Percentiles rank a stretch among this genome's conserved stretches.
phyloP scores from a whole-genome alignment of 164 flowering plant species.

The Cinnamomum chago region DNA sequence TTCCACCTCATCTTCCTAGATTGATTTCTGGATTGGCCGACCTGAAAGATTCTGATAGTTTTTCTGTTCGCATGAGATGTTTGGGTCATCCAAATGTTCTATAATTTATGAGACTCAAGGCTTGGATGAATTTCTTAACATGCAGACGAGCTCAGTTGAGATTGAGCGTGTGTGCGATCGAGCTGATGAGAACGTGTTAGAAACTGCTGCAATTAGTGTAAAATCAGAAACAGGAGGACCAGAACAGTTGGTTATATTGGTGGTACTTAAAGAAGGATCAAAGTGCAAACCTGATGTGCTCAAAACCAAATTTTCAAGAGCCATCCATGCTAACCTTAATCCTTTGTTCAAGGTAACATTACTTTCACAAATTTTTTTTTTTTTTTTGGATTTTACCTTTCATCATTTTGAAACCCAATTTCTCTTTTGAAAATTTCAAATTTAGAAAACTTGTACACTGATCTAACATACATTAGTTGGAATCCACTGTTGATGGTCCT shows the following conservation, averaged over 20 bases:
- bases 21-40: not conserved
- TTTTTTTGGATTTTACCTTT: not conserved
- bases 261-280: constrained; percentile 60
- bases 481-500: not conserved
- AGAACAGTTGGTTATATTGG: constrained; percentile 62
- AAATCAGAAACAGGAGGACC: constrained; percentile 76
- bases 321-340: constrained; percentile 78
- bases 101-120: not conserved
- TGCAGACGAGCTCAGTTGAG: constrained; percentile 91
- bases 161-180: constrained; percentile 83
- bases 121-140: not conserved
- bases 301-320: constrained; percentile 59
- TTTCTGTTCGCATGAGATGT: not conserved
- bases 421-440: not conserved
- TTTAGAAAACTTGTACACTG: not conserved
- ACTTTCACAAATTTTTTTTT: not conserved
- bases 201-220: constrained; percentile 79
- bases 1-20: not conserved
- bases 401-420: not conserved
- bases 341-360: constrained; percentile 80
- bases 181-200: constrained; percentile 59
- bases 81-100: not conserved
- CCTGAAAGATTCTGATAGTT: not conserved
- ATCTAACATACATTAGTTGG: not conserved
- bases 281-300: constrained; percentile 34